These are phyloP conservation scores for Gentiana straminea DNA, from an alignment of 257 asterid genomes.

Conservation along the genomic window DNA sequence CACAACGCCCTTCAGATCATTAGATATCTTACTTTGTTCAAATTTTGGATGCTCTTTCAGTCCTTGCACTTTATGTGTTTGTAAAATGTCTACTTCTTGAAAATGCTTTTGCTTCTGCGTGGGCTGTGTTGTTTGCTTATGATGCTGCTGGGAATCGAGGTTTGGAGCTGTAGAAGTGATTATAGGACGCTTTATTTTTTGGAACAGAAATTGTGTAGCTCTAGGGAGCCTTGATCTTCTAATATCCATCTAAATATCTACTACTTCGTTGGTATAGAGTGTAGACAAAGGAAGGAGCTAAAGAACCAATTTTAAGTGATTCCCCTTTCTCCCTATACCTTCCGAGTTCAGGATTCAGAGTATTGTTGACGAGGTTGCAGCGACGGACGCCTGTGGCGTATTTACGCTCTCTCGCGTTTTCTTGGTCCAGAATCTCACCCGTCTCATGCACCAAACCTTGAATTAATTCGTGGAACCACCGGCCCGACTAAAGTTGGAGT, in stretches of 20 bases:
- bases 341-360: no score
- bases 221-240: conserved; percentile 6
- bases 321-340: no score
- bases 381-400: no score
- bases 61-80: not conserved
- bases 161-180: conserved; percentile 11
- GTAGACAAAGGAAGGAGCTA: no score
- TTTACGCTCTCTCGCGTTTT: no score
- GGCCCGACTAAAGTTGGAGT: no score
- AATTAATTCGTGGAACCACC: no score
- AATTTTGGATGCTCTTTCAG: not conserved
- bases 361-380: no score
- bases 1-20: not conserved
- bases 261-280: no score
- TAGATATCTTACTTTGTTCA: not conserved
- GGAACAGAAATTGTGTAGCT: conserved; percentile 11
- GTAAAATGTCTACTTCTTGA: not conserved
- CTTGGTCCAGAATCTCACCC: no score
- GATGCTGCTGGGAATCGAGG: not conserved
- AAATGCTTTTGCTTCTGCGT: not conserved
- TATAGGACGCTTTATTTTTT: conserved; percentile 7
- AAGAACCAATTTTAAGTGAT: no score
- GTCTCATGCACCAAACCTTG: no score
- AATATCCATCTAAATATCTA: conserved; percentile 11
- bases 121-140: not conserved